These are phyloP conservation scores for Dipodascopsis uninucleata DNA, from an alignment of 805 yeast species.

Conservation along the genomic window DNA sequence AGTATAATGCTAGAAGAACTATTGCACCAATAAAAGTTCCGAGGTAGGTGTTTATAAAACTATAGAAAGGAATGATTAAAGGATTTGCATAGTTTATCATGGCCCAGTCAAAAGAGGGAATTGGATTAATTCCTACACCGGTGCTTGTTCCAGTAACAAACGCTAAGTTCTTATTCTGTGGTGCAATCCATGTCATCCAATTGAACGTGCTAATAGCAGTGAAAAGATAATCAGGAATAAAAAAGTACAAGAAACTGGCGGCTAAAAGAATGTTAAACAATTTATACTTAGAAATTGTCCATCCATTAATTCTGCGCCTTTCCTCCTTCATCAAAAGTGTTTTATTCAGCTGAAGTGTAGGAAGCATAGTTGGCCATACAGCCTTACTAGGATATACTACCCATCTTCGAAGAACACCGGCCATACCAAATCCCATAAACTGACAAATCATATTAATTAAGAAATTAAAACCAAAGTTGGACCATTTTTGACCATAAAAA, in stretches of 20 bases:
- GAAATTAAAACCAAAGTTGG: slow-evolving; percentile 51
- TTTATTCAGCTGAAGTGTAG: slow-evolving; percentile 45
- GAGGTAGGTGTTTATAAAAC: slow-evolving; percentile 33
- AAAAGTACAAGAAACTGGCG: slow-evolving; percentile 53
- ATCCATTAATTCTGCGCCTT: slow-evolving; percentile 50
- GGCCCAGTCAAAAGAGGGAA: slow-evolving; percentile 43
- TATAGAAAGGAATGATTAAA: slow-evolving; percentile 45
- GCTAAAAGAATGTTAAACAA: slow-evolving; percentile 46
- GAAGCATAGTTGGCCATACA: slow-evolving; percentile 53
- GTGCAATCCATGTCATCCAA: slow-evolving; percentile 43
- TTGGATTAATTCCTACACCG: slow-evolving; percentile 47
- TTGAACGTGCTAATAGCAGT: slow-evolving; percentile 56
- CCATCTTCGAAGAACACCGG: slow-evolving; percentile 59
- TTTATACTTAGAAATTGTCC: slow-evolving; percentile 51
- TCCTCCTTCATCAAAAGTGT: slow-evolving; percentile 35
- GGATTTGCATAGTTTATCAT: slow-evolving; percentile 30
- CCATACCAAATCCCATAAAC: slow-evolving; percentile 63
- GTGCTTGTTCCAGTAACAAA: slow-evolving; percentile 52
- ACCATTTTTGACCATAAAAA: slow-evolving; percentile 37
- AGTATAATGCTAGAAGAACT: slow-evolving; percentile 37
- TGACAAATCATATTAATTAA: slow-evolving; percentile 53
- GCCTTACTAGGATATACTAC: slow-evolving; percentile 57
- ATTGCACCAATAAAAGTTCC: slow-evolving; percentile 39
- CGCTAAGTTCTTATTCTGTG: slow-evolving; percentile 47
- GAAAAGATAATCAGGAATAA: slow-evolving; percentile 65